Percentiles rank a stretch among this genome's conserved stretches.
phyloP scores from a whole-genome alignment of 2,329 filamentous ascomycete species.

The Talaromyces sp. region DNA sequence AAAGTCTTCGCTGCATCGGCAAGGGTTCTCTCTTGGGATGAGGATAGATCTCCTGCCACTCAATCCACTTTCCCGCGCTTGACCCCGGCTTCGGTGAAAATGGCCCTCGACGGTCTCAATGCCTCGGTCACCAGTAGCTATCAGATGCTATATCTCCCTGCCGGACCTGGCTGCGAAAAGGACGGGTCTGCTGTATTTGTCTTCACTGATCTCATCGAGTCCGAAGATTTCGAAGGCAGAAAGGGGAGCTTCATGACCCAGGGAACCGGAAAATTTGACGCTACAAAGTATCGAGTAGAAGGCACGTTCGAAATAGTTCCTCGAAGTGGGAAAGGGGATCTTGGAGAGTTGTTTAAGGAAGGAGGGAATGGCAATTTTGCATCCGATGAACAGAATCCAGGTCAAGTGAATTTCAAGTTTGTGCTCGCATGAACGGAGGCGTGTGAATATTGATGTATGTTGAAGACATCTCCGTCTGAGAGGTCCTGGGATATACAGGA shows the following conservation, averaged over 20 bases:
- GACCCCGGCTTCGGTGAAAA: conserved; percentile 13
- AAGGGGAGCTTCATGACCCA: neutral
- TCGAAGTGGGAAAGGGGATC: neutral
- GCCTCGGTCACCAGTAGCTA: conserved; percentile 12
- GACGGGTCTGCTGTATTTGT: neutral
- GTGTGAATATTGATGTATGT: neutral
- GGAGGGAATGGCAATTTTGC: neutral
- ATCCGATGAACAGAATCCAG: neutral
- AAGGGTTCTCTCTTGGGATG: neutral
- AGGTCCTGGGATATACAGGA: neutral
- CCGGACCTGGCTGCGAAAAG: conserved; percentile 9
- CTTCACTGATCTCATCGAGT: neutral
- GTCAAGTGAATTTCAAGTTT: neutral
- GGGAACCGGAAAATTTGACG: neutral
- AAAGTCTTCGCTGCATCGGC: neutral
- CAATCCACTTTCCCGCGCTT: conserved; percentile 7
- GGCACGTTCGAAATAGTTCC: neutral
- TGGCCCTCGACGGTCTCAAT: conserved; percentile 4
- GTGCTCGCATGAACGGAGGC: neutral
- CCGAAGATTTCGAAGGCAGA: neutral
- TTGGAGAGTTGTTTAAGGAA: neutral
- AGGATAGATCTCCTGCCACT: neutral
- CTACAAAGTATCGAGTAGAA: neutral
- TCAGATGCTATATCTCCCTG: conserved; percentile 14
- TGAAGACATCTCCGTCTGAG: neutral